Base-by-base conservation (phyloP, 2,329 filamentous ascomycete genomes). In the Xylaria sp. region DNA sequence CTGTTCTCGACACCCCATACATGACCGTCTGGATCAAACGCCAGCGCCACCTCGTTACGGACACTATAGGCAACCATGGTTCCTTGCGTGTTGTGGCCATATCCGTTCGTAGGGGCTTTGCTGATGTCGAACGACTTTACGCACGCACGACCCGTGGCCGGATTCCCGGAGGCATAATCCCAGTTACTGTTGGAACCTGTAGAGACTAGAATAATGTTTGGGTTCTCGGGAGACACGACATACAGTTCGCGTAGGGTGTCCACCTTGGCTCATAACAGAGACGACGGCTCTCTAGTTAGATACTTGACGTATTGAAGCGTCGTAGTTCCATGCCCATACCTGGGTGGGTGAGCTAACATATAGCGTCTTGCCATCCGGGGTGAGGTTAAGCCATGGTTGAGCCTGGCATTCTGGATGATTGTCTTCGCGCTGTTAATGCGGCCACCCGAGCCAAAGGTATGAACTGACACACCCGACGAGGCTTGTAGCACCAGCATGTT, bases 1-100 rank as follows among this genome's bases (percentile, higher is more conserved):
- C 82, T 85, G 71, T 90, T 90, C 73, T 90, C 87, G 2, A 89
- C 85, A 9, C 76, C 77, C 76, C 79, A 82, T 49, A 73, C 69
- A 65, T 67, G 63, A 3, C 75, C 83, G 44, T 87, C 75, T 2
- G 65, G 67, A 56, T 74, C 72, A 40, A 72, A 73, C 1, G 68
- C 66, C 21, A 74, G 56, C 0, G 87, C 87, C 4, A 89, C 86
- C 11, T 85, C 85, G 70, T 90, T 90, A n/a, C 87, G 80, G 13
- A 90, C 78, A 23, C 87, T 86, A 81, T 85, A 88, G 1, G 84
- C 72, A 8, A 71, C 41, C 17, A 71, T 62, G 2, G 58, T 70
- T 2, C 72, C 72, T 17, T 76, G 13, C 80, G 73, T 61, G 52
- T 83, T 79, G 25, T 77, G 81, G 52, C 79, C 74, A 67, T 76